Base-by-base conservation (phyloP, 176 grass and related monocot species). In the Otatea glauca region DNA sequence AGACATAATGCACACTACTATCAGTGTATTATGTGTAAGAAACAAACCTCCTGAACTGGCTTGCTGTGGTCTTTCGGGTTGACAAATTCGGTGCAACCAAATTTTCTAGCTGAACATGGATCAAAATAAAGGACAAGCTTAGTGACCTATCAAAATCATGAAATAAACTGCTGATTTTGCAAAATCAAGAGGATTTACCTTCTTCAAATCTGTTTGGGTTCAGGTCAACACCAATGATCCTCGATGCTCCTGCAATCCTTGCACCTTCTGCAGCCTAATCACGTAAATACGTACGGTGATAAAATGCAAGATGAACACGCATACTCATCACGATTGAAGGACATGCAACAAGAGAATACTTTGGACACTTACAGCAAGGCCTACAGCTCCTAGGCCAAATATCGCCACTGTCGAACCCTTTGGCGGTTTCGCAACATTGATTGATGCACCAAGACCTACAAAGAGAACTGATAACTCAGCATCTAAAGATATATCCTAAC, bases 341-440 rank as follows among this genome's bases (percentile, higher is more conserved):
- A 9, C 11, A 83, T 0, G 41, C 0, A 54, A 15, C 17, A 59
- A 7, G 23, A 3, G 51, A 35, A 38, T 41, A 21, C 6, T n/a
- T 50, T 70, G 8, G 61, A 35, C 18, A 88, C 89, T 86, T 84
- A 94, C 95, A 20, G 95, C 87, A 76, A 97, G 95, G 34, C 95
- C 95, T 32, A 97, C 95, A 59, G 92, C 95, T 73, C 95, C 95
- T n/a, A 97, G 88, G 23, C 95, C 95, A 0, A 97, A 97, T 47
- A 97, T 78, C 6, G 95, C 95, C 7, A 97, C 95, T 9, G 91
- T 90, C 0, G 92, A 92, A 83, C 92, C 95, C 65, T 94, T 97
- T 70, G 79, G 87, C 18, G 95, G 92, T 78, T 88, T 97, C 14
- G 95, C 95, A 79, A 94, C 95, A 81, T 97, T 97, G 41, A 97